Evolutionary conservation across 2,329 filamentous ascomycete genomes (phyloP), one percentile per base, ranked within the genome.

Genomic region (Rutstroemia sp.): DNA sequence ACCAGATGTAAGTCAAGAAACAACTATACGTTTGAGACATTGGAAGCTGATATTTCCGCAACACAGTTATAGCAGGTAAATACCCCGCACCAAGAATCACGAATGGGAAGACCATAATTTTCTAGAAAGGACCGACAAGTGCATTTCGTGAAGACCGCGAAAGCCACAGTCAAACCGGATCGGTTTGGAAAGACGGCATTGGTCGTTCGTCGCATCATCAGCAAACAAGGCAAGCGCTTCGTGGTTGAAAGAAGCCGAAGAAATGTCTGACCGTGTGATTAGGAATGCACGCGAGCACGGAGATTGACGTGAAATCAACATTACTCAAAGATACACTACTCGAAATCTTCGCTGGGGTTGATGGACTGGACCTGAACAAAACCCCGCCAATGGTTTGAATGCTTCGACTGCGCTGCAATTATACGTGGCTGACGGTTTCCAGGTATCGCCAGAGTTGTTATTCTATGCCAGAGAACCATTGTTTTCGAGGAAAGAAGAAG

Each of bases 31-130:
- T 9, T 23, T 12, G 17, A 17, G 9, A 23, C 4, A 2, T 30
- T 42, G 7, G n/a, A 5, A 39, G 21, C 37, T 51, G 14, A 51
- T 25, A 6, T 5, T 34, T 21, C 7, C 16, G 8, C 41, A 7
- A 38, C 17, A 52, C n/a, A 52, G 50, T 6, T 52, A 52, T 46
- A 52, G 50, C 50, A 52, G 50, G 50, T 52, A 52, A 7, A 37
- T 23, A 21, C 14, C 27, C 39, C 17, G 10, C 25, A 14, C 25
- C 17, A 14, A 25, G 19, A n/a, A 45, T 14, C 2, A 21, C n/a
- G 10, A 14, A 52, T 27, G n/a, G 19, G 25, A 16, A 37, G 19
- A 41, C 25, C 44, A 52, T 21, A 23, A 12, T 21, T 41, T 19
- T 21, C 12, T 37, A 52, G 50, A 38, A 52, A 52, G 27, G 50